Evolutionary conservation across 768 basidiomycete genomes (phyloP).

Genomic region (Sporobolomyces pararoseus): DNA sequence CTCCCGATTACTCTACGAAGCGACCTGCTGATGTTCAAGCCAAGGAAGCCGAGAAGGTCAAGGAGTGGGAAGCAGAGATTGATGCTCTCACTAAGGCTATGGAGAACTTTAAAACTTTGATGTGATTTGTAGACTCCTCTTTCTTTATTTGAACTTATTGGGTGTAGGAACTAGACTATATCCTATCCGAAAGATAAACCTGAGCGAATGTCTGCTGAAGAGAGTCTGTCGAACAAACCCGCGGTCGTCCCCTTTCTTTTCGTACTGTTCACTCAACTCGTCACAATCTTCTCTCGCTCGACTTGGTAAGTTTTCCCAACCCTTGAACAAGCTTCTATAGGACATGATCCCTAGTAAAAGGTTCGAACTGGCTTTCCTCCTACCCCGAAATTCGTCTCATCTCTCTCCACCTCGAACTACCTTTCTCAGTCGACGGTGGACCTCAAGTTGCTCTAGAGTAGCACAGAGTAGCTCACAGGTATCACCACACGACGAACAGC

Average conservation of each 20-base stretch:
- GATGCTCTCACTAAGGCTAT: slow-evolving; percentile 28
- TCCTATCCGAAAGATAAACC: too few species aligned
- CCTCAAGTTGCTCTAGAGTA: background rate
- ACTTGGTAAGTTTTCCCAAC: too few species aligned
- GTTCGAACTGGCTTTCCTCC: slow-evolving; percentile 15
- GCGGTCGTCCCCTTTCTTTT: too few species aligned
- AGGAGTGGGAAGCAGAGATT: slow-evolving; percentile 35
- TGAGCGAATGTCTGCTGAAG: too few species aligned
- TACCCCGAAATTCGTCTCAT: background rate
- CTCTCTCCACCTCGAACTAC: background rate
- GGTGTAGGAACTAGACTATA: background rate
- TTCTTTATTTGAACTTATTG: background rate
- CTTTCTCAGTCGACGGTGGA: background rate
- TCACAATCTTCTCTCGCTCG: too few species aligned
- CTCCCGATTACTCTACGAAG: slow-evolving; percentile 71
- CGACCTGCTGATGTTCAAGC: slow-evolving; percentile 73
- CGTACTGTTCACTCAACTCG: too few species aligned
- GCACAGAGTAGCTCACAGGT: background rate
- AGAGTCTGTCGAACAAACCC: too few species aligned
- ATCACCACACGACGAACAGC: background rate
- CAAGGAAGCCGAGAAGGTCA: slow-evolving; percentile 58
- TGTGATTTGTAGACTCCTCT: background rate
- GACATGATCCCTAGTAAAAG: slow-evolving; percentile 37
- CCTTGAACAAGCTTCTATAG: too few species aligned
- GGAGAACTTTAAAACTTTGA: slow-evolving; percentile 23